Evolutionary conservation across 2,329 filamentous ascomycete genomes (phyloP).

Genomic region (Ciborinia camelliae): DNA sequence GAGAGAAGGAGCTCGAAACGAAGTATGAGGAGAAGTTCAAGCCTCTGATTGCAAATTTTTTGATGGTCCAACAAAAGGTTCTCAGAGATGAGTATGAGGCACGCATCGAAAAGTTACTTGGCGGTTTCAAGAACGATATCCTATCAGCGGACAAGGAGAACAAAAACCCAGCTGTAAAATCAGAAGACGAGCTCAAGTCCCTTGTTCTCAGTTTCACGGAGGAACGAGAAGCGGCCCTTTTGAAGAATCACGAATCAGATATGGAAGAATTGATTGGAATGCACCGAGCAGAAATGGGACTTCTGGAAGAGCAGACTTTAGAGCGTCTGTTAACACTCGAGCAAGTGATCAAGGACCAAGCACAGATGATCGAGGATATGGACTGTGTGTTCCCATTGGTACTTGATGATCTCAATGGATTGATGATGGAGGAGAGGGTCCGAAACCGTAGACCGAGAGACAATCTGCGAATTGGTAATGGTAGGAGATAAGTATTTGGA

Average conservation of each 20-base stretch:
- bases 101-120: neutral
- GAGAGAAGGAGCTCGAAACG: slow-evolving; percentile 12
- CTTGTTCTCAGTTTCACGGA: neutral
- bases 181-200: slow-evolving; percentile 10
- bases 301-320: slow-evolving; percentile 10
- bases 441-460: neutral
- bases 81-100: slow-evolving; percentile 6
- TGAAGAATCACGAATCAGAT: neutral
- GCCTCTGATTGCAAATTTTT: slow-evolving; percentile 5
- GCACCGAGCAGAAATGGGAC: neutral
- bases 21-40: slow-evolving; percentile 16
- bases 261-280: slow-evolving; percentile 4
- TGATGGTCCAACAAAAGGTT: slow-evolving; percentile 8
- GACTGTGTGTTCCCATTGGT: slow-evolving; percentile 7
- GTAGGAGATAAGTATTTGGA: neutral
- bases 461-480: neutral
- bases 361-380: slow-evolving; percentile 12
- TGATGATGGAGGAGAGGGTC: neutral
- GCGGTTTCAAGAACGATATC: neutral
- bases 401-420: neutral
- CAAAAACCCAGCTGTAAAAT: neutral
- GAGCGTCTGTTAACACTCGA: neutral
- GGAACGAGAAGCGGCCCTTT: neutral
- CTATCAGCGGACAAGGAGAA: neutral
- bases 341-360: neutral